Conservation (phyloP, 148 eudicot species). For the Amaranthus hypochondriacus region DNA sequence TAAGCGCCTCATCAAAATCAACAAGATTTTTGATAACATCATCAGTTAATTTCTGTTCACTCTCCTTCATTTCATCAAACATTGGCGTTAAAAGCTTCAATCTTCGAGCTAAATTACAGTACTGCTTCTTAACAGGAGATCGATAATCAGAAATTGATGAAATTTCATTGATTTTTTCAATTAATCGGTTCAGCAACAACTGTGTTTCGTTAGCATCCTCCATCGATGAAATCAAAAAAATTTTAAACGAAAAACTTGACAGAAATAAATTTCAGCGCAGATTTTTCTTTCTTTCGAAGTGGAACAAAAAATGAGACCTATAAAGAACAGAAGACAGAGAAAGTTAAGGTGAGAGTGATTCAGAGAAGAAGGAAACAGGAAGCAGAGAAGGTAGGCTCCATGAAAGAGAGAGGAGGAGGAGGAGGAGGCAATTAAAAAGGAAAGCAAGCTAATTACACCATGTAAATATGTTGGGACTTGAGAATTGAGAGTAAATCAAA, state of each 20-base stretch:
- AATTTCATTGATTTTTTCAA: conserved; percentile 49
- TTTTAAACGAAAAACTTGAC: background rate
- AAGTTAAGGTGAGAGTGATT: background rate
- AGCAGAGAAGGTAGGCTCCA: conserved; percentile 31
- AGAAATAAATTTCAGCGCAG: background rate
- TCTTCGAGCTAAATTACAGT: conserved; percentile 65
- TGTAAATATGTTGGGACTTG: too few species aligned
- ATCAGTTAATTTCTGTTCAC: conserved; percentile 29
- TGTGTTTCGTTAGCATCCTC: conserved; percentile 45
- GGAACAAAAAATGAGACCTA: background rate
- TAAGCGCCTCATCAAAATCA: conserved; percentile 28
- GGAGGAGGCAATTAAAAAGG: background rate
- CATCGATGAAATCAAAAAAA: conserved; percentile 19
- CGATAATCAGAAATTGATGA: conserved; percentile 54
- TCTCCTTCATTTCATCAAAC: conserved; percentile 84
- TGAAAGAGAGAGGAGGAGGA: conserved; percentile 15
- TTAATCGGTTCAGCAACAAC: conserved; percentile 42
- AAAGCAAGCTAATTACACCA: too few species aligned
- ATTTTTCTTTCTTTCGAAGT: background rate
- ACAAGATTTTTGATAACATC: conserved; percentile 34
- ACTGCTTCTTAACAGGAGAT: conserved; percentile 59
- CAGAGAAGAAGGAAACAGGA: conserved; percentile 8
- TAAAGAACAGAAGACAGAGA: background rate
- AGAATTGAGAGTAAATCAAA: too few species aligned
- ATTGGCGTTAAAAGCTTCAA: conserved; percentile 76